Conservation (phyloP, 768 basidiomycete genomes). For the Roridomyces roridus region DNA sequence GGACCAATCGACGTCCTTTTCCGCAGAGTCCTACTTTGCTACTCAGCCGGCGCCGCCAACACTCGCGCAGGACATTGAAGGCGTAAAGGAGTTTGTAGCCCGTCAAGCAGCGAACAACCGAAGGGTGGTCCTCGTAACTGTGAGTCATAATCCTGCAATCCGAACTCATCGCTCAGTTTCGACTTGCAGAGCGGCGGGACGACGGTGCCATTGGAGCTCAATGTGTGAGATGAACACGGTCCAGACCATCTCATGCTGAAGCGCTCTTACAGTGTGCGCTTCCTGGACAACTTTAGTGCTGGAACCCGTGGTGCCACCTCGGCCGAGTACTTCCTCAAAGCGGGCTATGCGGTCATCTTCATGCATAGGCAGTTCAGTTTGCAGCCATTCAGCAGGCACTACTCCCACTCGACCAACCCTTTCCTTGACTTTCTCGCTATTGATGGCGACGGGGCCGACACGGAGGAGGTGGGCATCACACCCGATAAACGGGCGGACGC, state of each 20-base stretch:
- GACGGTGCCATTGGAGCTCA: conserved; percentile 96
- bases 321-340: conserved; percentile 95
- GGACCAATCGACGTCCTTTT: conserved; percentile 53
- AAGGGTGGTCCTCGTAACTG: conserved; percentile 93
- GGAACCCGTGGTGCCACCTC: conserved; percentile 97
- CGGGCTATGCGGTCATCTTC: conserved; percentile 97
- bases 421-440: conserved; percentile 96
- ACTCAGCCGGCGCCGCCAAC: conserved; percentile 82
- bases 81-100: conserved; percentile 71
- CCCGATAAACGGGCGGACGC: conserved; percentile 62
- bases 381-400: conserved; percentile 96
- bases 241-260: conserved; percentile 31
- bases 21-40: conserved; percentile 88
- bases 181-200: conserved; percentile 89
- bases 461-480: conserved; percentile 63
- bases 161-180: conserved; percentile 16
- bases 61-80: conserved; percentile 70
- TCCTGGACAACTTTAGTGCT: conserved; percentile 98
- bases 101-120: conserved; percentile 68
- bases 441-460: conserved; percentile 37
- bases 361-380: conserved; percentile 98
- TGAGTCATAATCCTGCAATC: conserved; percentile 47
- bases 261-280: conserved; percentile 82
- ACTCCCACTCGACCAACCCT: conserved; percentile 97
- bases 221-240: conserved; percentile 90